A percentile compares a stretch with the other conserved stretches of the same genome.
phyloP scores from a whole-genome alignment of 2,329 filamentous ascomycete genomes.

The Ascochyta fabae region DNA sequence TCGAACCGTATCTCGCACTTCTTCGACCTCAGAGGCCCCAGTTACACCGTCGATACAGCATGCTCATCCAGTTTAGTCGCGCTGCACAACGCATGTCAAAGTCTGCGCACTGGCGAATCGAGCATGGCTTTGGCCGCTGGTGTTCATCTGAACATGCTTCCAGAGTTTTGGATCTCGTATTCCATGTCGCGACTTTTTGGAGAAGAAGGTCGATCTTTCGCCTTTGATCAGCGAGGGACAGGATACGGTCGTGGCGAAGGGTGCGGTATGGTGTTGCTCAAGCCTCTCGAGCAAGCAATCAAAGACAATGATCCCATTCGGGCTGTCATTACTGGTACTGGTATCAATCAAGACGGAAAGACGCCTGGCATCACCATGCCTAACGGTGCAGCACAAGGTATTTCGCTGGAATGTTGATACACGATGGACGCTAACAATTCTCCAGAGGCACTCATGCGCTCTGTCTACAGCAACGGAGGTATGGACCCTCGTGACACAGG shows the following conservation, averaged over 20 bases:
- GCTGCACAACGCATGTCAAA: slow-evolving; percentile 39
- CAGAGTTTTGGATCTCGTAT: slow-evolving; percentile 34
- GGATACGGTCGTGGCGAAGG: slow-evolving; percentile 73
- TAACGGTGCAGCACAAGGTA: slow-evolving; percentile 58
- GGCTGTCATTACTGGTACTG: slow-evolving; percentile 52
- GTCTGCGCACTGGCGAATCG: slow-evolving; percentile 32
- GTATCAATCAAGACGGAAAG: slow-evolving; percentile 59
- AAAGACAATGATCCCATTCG: slow-evolving; percentile 61
- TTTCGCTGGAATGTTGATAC: not conserved
- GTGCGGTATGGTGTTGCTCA: slow-evolving; percentile 64
- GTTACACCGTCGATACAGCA: slow-evolving; percentile 42
- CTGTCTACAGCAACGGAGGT: slow-evolving; percentile 29
- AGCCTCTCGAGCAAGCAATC: slow-evolving; percentile 64
- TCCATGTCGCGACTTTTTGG: slow-evolving; percentile 34
- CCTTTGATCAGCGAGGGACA: slow-evolving; percentile 59
- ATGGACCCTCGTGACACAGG: slow-evolving; percentile 34
- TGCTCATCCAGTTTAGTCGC: slow-evolving; percentile 41
- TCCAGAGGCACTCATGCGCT: slow-evolving; percentile 24
- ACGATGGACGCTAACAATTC: not conserved
- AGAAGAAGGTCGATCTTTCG: slow-evolving; percentile 37
- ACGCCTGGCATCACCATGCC: slow-evolving; percentile 66
- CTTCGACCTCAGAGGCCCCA: slow-evolving; percentile 41
- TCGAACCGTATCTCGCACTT: slow-evolving; percentile 41
- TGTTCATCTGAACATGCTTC: slow-evolving; percentile 31
- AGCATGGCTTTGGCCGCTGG: slow-evolving; percentile 35